Conservation (phyloP, 1,284 basidiomycete genomes). For the Grifola frondosa region DNA sequence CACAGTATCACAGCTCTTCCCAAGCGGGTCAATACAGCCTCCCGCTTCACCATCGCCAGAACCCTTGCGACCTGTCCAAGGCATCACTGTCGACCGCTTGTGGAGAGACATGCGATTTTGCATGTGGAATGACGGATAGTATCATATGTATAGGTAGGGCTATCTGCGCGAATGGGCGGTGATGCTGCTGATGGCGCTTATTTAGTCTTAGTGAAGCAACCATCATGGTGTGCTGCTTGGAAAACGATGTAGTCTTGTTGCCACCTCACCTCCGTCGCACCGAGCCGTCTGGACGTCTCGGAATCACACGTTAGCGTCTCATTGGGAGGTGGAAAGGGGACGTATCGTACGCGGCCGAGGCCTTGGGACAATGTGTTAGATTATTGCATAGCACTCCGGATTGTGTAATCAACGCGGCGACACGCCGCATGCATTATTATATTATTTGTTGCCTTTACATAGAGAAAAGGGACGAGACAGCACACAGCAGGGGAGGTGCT, state of each 20-base stretch:
- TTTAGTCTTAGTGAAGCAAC: too few species aligned
- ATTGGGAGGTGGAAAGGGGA: not conserved
- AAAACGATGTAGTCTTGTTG: not conserved
- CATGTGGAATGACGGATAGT: constrained; percentile 47
- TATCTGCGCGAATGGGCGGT: too few species aligned
- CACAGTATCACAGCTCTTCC: constrained; percentile 59
- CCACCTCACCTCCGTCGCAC: not conserved
- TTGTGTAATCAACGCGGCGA: constrained; percentile 20
- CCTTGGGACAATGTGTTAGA: constrained; percentile 14
- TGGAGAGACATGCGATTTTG: constrained; percentile 67
- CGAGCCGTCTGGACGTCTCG: constrained; percentile 6
- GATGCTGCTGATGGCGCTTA: too few species aligned
- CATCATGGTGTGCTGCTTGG: too few species aligned
- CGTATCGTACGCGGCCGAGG: not conserved
- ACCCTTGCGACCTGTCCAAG: constrained; percentile 40
- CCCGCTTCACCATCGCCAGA: constrained; percentile 31
- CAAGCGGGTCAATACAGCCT: constrained; percentile 34
- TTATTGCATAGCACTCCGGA: constrained; percentile 20
- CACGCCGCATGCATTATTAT: constrained; percentile 20
- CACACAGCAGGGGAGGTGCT: not conserved
- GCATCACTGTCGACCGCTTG: constrained; percentile 61
- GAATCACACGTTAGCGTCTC: not conserved
- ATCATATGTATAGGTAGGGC: too few species aligned
- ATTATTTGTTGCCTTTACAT: constrained; percentile 15
- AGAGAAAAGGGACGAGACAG: not conserved